Evolutionary conservation across 805 yeast species (phyloP).

Genomic region (Metschnikowia hibisci): DNA sequence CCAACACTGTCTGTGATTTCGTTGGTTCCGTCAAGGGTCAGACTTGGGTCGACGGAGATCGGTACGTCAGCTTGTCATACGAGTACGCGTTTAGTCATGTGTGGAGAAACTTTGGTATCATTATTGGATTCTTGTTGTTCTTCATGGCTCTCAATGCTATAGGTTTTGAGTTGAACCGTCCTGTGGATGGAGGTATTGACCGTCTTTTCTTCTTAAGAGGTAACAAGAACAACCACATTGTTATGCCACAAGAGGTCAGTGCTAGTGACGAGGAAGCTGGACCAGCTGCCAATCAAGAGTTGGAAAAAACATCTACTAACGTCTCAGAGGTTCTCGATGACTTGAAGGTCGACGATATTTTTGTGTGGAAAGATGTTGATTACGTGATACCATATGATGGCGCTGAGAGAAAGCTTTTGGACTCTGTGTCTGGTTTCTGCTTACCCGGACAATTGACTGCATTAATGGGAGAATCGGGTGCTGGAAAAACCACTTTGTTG

Average conservation of each 20-base stretch:
- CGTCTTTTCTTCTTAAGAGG: conserved; percentile 28
- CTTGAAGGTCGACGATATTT: conserved; percentile 16
- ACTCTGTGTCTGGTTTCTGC: conserved; percentile 29
- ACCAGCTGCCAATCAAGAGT: conserved; percentile 3
- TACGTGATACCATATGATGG: conserved; percentile 52
- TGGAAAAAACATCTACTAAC: conserved; percentile 7
- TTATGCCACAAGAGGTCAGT: conserved; percentile 12
- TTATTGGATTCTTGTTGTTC: conserved; percentile 31
- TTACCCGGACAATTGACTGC: conserved; percentile 57
- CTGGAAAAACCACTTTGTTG: conserved; percentile 56
- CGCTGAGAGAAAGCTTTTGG: conserved; percentile 33
- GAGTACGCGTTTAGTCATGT: conserved; percentile 37
- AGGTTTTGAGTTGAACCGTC: conserved; percentile 26
- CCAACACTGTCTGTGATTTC: conserved; percentile 15
- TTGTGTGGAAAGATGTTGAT: conserved; percentile 58
- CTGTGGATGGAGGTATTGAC: conserved; percentile 33
- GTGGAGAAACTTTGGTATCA: conserved; percentile 47
- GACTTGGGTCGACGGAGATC: conserved; percentile 26
- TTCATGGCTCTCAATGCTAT: conserved; percentile 20
- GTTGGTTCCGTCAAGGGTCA: conserved; percentile 17
- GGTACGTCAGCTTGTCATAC: conserved; percentile 30
- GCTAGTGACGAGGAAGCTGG: conserved; percentile 18
- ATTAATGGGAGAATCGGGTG: conserved; percentile 63
- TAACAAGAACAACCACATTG: conserved; percentile 19
- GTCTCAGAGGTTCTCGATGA: conserved; percentile 12